phyloP scores from a whole-genome alignment of 805 yeast genomes.

The Lachancea sp. region DNA sequence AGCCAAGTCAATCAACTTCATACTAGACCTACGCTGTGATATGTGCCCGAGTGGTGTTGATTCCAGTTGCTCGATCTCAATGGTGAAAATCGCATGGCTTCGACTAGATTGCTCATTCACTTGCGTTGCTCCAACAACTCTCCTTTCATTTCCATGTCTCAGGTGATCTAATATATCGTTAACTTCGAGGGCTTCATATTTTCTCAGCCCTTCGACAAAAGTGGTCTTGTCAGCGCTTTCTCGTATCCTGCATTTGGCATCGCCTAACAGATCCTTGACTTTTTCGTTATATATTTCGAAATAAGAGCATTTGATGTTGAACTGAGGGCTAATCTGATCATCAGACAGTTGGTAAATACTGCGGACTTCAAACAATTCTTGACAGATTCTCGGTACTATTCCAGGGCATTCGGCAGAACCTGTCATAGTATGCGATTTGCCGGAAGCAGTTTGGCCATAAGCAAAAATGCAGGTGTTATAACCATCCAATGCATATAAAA shows the following conservation, averaged over 20 bases:
- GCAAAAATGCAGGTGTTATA: slow-evolving; percentile 90
- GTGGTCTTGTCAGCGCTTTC: slow-evolving; percentile 66
- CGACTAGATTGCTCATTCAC: slow-evolving; percentile 71
- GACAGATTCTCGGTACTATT: slow-evolving; percentile 10
- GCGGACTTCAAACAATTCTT: slow-evolving; percentile 11
- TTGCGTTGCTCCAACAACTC: slow-evolving; percentile 68
- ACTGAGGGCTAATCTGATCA: slow-evolving; percentile 59
- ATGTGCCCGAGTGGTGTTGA: slow-evolving; percentile 35
- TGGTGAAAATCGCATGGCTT: slow-evolving; percentile 73
- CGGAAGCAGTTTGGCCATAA: slow-evolving; percentile 95
- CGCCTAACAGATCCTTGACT: slow-evolving; percentile 58
- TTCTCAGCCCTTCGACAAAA: slow-evolving; percentile 60
- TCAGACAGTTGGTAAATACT: slow-evolving; percentile 21
- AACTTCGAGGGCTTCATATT: slow-evolving; percentile 43
- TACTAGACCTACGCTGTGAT: slow-evolving; percentile 49
- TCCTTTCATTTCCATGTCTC: slow-evolving; percentile 43
- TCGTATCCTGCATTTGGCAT: slow-evolving; percentile 43
- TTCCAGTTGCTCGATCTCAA: slow-evolving; percentile 55
- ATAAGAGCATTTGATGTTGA: slow-evolving; percentile 68
- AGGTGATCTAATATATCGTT: slow-evolving; percentile 45
- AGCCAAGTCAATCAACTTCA: slow-evolving; percentile 73
- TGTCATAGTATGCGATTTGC: slow-evolving; percentile 90
- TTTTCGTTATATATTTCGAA: slow-evolving; percentile 84
- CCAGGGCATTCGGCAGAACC: slow-evolving; percentile 19
- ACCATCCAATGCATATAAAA: slow-evolving; percentile 59